Conservation (phyloP, 441 rosid species). For the Populus tomentosa region DNA sequence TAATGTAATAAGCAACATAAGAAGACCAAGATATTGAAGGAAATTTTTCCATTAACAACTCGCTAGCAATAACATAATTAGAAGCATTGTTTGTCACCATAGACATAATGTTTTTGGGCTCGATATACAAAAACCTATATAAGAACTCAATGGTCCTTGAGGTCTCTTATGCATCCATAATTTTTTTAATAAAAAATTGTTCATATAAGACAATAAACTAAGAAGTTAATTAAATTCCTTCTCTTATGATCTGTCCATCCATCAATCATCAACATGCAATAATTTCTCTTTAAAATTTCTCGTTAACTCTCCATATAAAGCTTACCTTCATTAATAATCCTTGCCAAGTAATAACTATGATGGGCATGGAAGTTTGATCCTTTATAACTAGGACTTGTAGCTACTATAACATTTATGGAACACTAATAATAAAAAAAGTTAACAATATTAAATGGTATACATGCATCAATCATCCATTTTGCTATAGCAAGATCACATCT, state of each 20-base stretch:
- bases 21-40: background rate
- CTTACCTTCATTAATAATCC: background rate
- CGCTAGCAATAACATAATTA: background rate
- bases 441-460: background rate
- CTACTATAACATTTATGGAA: background rate
- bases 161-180: slow-evolving; percentile 12
- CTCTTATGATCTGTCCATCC: background rate
- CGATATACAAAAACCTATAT: background rate
- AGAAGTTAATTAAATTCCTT: slow-evolving; percentile 4
- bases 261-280: background rate
- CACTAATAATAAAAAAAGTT: background rate
- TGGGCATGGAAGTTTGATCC: background rate
- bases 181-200: slow-evolving; percentile 3
- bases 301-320: background rate
- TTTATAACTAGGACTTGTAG: background rate
- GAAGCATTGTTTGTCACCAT: slow-evolving; percentile 9
- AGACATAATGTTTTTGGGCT: background rate
- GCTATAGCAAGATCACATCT: background rate
- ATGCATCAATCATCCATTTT: too few relatives aligned
- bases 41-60: background rate
- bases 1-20: background rate
- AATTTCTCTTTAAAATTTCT: background rate
- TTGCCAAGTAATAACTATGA: background rate
- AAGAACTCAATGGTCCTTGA: background rate
- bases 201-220: slow-evolving; percentile 9